phyloP scores from a whole-genome alignment of 441 rosid species.

The Metrosideros polymorpha region DNA sequence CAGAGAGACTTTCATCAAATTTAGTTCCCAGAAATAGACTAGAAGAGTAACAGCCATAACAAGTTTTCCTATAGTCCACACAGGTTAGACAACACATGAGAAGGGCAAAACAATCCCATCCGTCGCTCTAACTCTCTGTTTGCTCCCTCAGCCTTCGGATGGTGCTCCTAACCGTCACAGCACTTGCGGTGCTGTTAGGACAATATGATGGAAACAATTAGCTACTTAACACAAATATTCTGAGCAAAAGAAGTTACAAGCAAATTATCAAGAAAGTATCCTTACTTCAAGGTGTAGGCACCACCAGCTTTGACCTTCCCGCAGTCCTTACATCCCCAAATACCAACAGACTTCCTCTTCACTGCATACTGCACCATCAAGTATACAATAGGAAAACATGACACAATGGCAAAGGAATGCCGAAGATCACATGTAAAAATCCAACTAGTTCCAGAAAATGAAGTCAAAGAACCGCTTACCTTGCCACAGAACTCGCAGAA shows the following conservation, averaged over 20 bases:
- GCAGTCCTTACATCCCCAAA: neutral
- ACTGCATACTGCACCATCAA: neutral
- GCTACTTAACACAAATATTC: neutral
- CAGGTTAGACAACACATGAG: neutral
- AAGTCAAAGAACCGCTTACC: neutral
- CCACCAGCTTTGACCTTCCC: neutral
- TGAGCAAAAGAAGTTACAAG: neutral
- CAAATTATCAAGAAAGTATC: neutral
- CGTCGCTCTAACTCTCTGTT: neutral
- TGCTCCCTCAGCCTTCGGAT: slow-evolving; percentile 15
- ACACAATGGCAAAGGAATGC: neutral
- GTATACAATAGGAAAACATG: neutral
- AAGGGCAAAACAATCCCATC: neutral
- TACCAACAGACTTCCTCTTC: slow-evolving; percentile 1
- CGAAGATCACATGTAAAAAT: neutral
- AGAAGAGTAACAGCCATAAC: neutral
- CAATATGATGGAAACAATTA: neutral
- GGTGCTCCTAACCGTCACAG: slow-evolving; percentile 11
- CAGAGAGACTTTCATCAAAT: neutral
- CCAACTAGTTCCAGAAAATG: neutral
- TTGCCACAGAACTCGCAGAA: slow-evolving; percentile 12
- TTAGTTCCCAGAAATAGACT: neutral
- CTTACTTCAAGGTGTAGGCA: neutral
- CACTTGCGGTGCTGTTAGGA: slow-evolving; percentile 8
- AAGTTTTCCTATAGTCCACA: neutral